Percentiles rank a stretch among this genome's conserved stretches.
phyloP scores from a whole-genome alignment of 2,329 filamentous ascomycete species.

The Sordariomycetes sp. region DNA sequence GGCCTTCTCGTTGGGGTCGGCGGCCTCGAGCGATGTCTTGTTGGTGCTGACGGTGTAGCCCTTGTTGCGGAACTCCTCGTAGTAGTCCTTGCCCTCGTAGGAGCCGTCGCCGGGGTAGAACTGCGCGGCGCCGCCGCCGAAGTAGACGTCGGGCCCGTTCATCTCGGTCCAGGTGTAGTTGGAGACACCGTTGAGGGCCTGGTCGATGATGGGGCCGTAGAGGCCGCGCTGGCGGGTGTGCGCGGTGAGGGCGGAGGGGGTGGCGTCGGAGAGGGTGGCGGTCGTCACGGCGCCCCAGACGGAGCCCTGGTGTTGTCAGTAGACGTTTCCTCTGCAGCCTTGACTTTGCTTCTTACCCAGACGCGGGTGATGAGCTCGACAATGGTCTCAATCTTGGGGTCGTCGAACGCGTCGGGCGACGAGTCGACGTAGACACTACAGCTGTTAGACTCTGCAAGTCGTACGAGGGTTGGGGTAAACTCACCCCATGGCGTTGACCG shows the following conservation, averaged over 20 bases:
- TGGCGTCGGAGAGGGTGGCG: conserved; percentile 72
- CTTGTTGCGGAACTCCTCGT: conserved; percentile 58
- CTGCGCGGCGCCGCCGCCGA: conserved; percentile 72
- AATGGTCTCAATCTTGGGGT: conserved; percentile 78
- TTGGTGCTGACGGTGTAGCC: conserved; percentile 62
- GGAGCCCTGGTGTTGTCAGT: conserved; percentile 23
- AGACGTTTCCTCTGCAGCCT: neutral
- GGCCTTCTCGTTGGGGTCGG: conserved; percentile 45
- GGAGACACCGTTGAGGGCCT: conserved; percentile 59
- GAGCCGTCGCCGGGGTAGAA: conserved; percentile 55
- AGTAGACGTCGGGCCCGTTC: conserved; percentile 65
- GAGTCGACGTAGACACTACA: conserved; percentile 61
- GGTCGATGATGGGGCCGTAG: conserved; percentile 62
- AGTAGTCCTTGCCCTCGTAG: conserved; percentile 64
- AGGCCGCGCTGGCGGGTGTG: conserved; percentile 59
- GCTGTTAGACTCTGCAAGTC: neutral
- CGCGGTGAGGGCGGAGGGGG: conserved; percentile 59
- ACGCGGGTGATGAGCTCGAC: conserved; percentile 64
- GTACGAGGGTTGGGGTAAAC: neutral
- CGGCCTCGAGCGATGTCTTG: conserved; percentile 53
- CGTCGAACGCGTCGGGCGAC: conserved; percentile 59
- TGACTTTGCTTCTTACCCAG: conserved; percentile 24
- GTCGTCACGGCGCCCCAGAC: conserved; percentile 60
- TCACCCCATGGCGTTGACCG: conserved; percentile 65
- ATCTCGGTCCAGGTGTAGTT: conserved; percentile 75